Base-by-base conservation (phyloP, 805 yeast genomes). In the Starmerella sp. region DNA sequence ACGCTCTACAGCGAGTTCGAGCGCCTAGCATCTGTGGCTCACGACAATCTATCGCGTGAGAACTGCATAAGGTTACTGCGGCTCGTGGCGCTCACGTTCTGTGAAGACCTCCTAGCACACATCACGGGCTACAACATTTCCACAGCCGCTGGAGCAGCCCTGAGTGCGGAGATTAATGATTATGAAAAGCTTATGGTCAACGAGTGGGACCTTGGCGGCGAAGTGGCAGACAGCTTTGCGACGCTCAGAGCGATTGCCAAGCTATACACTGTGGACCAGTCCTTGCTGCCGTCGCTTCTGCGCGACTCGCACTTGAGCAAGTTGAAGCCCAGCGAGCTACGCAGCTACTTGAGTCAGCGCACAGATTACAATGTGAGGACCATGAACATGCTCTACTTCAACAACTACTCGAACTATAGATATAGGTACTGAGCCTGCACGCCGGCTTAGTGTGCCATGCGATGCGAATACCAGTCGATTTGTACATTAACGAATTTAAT, bases 241-340 rank as follows among this genome's bases (percentile, higher is more conserved):
- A 75, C 87, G 11, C 71, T 90, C 58, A 79, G 88, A 65, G 96
- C 89, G 61, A 77, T 90, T 57, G 88, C 91, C 35, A 87, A 86
- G 63, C 71, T 90, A 56, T 90, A 83, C 67, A 83, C 95, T 0
- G 95, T 87, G 15, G 93, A 86, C 42, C 84, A 91, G 1, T 85
- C 85, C 55, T 75, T 86, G 62, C 71, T 89, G 53, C 81, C 81
- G 59, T 85, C 95, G 0, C 74, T 89, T 64, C 81, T 88, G 2
- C 81, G 82, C 42, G 96, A 88, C 64, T 93, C 95, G 1, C 87
- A 82, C 62, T 72, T 89, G 58, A 81, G 83, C 1, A 75, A 75
- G 54, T 74, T 87, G 66, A 82, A 81, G 64, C 81, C 82, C 9
- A 75, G 74, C 48, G 57, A 56, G 29, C 46, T 61, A 35, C 52